These are phyloP conservation scores for Neocallimastix lanati DNA, from an alignment of 192 early-diverging fungal species.

Conservation along the genomic window DNA sequence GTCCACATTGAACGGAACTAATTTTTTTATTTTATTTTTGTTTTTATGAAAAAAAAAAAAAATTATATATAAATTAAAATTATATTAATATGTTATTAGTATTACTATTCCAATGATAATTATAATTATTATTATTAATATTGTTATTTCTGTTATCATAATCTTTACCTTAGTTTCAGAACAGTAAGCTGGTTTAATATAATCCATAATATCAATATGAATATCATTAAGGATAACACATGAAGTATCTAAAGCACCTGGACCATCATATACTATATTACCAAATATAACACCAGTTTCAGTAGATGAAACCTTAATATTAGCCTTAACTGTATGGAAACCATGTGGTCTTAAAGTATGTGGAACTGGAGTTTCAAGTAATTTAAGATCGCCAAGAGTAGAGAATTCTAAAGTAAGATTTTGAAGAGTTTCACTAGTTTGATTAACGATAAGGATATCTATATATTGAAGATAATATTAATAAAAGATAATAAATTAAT, in stretches of 20 bases:
- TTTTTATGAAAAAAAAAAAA: no score
- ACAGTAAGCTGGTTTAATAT: conserved; percentile 83
- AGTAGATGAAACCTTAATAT: conserved; percentile 96
- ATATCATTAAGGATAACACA: conserved; percentile 94
- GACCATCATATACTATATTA: conserved; percentile 96
- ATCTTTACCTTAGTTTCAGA: conserved; percentile 53
- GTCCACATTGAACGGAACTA: conserved; percentile 96
- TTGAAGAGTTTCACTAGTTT: conserved; percentile 83
- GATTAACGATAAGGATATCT: conserved; percentile 94
- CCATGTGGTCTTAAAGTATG: conserved; percentile 78
- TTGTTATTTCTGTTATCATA: no score
- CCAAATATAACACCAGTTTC: conserved; percentile 97
- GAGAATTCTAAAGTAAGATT: conserved; percentile 96
- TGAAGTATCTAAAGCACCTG: conserved; percentile 69
- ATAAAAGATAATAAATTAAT: no score
- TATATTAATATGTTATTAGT: no score
- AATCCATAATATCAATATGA: conserved; percentile 99
- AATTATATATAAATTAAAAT: no score
- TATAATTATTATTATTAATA: no score
- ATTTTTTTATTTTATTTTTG: no score
- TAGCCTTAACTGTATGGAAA: conserved; percentile 88
- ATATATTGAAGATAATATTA: background rate
- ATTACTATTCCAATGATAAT: no score
- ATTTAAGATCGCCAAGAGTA: conserved; percentile 91
- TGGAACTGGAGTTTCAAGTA: conserved; percentile 80